These are phyloP conservation scores for Talaromyces stipitatus DNA, from an alignment of 495 filamentous ascomycete species.

Conservation along the genomic window DNA sequence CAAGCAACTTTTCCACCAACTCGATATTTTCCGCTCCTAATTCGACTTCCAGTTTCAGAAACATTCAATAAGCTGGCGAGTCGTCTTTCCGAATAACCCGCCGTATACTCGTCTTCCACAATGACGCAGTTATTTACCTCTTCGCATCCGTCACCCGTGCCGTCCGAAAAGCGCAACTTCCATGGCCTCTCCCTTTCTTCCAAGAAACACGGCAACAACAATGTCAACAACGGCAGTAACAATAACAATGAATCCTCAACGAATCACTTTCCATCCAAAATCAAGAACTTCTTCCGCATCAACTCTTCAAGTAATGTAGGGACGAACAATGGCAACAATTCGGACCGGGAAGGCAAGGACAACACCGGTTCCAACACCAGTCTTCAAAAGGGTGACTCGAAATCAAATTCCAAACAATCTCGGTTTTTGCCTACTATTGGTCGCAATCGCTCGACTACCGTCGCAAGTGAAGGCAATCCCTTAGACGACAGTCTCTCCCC, in stretches of 20 bases:
- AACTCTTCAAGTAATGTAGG: slow-evolving; percentile 54
- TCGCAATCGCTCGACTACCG: slow-evolving; percentile 75
- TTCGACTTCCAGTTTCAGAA: neutral
- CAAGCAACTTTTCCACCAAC: neutral
- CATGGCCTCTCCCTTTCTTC: slow-evolving; percentile 35
- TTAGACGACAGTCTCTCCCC: slow-evolving; percentile 85
- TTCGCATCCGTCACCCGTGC: slow-evolving; percentile 27
- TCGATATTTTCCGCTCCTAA: neutral
- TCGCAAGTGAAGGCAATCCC: slow-evolving; percentile 87
- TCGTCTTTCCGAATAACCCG: neutral
- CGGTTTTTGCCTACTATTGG: slow-evolving; percentile 73
- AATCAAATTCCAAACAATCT: slow-evolving; percentile 70
- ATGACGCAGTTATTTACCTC: slow-evolving; percentile 44
- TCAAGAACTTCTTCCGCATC: slow-evolving; percentile 98
- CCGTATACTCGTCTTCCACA: neutral
- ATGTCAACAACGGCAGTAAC: slow-evolving; percentile 9
- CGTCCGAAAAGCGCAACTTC: slow-evolving; percentile 42
- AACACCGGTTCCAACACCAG: slow-evolving; percentile 23
- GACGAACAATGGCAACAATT: slow-evolving; percentile 30
- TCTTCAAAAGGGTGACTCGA: slow-evolving; percentile 45
- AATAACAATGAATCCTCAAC: slow-evolving; percentile 23
- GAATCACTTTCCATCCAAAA: slow-evolving; percentile 72
- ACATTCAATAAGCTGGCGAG: neutral
- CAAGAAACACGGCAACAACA: slow-evolving; percentile 35
- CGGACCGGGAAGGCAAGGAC: slow-evolving; percentile 28